Conservation (phyloP, 345 rosid genomes). For the Gossypium anomalum region DNA sequence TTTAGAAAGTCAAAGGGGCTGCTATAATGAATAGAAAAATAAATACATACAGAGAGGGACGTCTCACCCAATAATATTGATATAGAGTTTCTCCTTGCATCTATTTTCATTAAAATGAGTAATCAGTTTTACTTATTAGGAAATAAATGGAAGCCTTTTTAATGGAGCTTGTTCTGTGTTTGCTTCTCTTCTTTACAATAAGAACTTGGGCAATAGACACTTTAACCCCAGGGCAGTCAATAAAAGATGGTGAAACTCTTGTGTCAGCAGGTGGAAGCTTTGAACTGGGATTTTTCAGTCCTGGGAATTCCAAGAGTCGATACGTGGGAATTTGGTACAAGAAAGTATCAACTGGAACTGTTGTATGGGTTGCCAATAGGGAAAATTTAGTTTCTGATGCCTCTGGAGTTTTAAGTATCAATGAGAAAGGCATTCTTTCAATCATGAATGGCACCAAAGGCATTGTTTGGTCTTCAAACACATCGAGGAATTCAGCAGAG, state of each 20-base stretch:
- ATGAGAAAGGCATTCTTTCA: background rate
- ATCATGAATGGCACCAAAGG: background rate
- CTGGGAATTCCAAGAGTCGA: constrained; percentile 14
- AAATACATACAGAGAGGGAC: no score
- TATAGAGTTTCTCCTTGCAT: background rate
- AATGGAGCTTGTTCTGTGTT: constrained; percentile 3
- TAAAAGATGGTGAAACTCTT: constrained; percentile 20
- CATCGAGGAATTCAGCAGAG: background rate
- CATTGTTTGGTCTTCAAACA: constrained; percentile 6
- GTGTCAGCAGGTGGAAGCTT: constrained; percentile 28
- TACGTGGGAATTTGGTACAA: constrained; percentile 47
- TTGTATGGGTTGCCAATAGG: constrained; percentile 47
- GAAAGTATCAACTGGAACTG: constrained; percentile 17
- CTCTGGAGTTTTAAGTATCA: background rate
- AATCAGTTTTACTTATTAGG: background rate
- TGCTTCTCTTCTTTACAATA: background rate
- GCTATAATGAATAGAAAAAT: no score
- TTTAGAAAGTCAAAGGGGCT: no score
- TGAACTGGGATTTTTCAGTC: constrained; percentile 37
- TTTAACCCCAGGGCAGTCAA: background rate
- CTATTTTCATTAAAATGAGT: background rate
- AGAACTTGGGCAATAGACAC: background rate
- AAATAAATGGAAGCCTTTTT: background rate
- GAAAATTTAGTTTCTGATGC: background rate
- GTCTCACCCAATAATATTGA: no score